Percentiles rank a stretch among this genome's conserved stretches.
phyloP scores from a whole-genome alignment of 352 stramenopile species.

The Aphanomyces invadans region DNA sequence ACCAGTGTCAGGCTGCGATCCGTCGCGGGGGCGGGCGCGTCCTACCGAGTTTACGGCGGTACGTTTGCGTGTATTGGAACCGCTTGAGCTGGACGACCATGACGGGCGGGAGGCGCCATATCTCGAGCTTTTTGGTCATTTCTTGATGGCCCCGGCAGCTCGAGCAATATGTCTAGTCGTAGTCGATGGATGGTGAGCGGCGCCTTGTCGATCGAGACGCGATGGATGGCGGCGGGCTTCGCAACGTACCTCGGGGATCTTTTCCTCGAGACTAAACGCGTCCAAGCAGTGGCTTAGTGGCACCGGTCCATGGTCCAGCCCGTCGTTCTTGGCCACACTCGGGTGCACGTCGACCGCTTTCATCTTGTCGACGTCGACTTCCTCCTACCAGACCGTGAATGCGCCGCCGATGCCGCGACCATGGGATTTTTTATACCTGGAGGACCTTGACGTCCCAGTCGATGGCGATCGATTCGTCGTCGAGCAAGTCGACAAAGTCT shows the following conservation, averaged over 20 bases:
- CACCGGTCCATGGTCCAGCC: slow-evolving; percentile 83
- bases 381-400: too few relatives aligned
- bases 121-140: slow-evolving; percentile 98
- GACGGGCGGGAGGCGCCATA: slow-evolving; percentile 95
- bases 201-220: too few relatives aligned
- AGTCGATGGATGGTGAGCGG: too few relatives aligned
- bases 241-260: slow-evolving; percentile 58
- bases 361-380: slow-evolving; percentile 75
- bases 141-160: slow-evolving; percentile 92
- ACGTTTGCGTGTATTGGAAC: slow-evolving; percentile 96
- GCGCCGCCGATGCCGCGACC: too few relatives aligned
- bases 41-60: slow-evolving; percentile 44
- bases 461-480: slow-evolving; percentile 82
- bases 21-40: too few relatives aligned
- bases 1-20: too few relatives aligned
- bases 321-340: slow-evolving; percentile 77
- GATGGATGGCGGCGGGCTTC: too few relatives aligned
- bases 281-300: slow-evolving; percentile 72
- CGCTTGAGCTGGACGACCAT: slow-evolving; percentile 99
- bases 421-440: too few relatives aligned
- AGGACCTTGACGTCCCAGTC: slow-evolving; percentile 82
- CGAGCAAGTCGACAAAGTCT: slow-evolving; percentile 65
- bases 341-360: slow-evolving; percentile 74
- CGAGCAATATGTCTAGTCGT: slow-evolving; percentile 94
- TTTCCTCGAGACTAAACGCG: slow-evolving; percentile 79